Evolutionary conservation across 495 filamentous ascomycete species (phyloP).

Genomic region (Penicillium taxi): DNA sequence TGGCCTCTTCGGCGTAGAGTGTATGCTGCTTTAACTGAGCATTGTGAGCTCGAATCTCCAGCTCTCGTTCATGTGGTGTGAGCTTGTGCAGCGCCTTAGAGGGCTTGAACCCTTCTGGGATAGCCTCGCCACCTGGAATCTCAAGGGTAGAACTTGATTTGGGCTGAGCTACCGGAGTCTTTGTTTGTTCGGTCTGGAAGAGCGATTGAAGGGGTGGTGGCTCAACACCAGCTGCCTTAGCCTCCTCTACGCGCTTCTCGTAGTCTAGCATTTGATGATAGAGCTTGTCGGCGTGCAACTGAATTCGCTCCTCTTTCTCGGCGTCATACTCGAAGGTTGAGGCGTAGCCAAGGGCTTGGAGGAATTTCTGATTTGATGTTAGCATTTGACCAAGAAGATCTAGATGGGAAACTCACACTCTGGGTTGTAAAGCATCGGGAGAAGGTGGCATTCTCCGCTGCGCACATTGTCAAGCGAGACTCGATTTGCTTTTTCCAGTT

Average conservation of each 20-base stretch:
- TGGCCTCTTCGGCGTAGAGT: constrained; percentile 45
- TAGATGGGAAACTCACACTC: constrained; percentile 44
- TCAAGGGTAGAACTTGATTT: constrained; percentile 14
- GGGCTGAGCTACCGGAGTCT: constrained; percentile 1
- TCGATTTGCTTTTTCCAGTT: constrained; percentile 36
- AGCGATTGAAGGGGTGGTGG: constrained; percentile 33
- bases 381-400: constrained; percentile 1
- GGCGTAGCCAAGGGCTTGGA: constrained; percentile 88
- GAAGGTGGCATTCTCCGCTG: constrained; percentile 58
- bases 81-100: constrained; percentile 51
- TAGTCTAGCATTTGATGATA: constrained; percentile 79
- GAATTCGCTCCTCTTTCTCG: constrained; percentile 77
- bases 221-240: constrained; percentile 51
- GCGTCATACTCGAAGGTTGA: constrained; percentile 50
- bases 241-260: constrained; percentile 58
- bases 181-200: constrained; percentile 29
- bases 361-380: constrained; percentile 53
- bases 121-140: constrained; percentile 28
- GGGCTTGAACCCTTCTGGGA: constrained; percentile 35
- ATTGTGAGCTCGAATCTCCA: constrained; percentile 57
- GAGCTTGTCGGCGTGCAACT: constrained; percentile 87
- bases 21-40: constrained; percentile 52
- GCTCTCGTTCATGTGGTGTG: constrained; percentile 51
- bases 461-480: constrained; percentile 64
- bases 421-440: constrained; percentile 79